Base-by-base conservation (phyloP, 2,329 filamentous ascomycete species). In the Coniochaeta ligniaria region DNA sequence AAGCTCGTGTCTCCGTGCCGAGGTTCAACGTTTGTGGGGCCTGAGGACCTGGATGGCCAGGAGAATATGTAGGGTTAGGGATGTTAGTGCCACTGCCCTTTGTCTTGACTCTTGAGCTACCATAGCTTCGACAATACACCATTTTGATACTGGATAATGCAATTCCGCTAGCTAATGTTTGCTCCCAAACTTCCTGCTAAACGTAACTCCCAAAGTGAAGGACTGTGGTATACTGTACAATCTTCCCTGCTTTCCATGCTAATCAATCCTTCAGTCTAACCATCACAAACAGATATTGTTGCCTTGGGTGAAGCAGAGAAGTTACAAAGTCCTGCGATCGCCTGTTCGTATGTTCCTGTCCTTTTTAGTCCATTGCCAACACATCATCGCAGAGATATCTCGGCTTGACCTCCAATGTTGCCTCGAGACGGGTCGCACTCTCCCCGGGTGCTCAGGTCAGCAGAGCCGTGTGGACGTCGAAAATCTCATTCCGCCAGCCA, bases 401-500 rank as follows among this genome's bases (percentile, higher is more conserved):
- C 9, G 16, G 2, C 6, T 4, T n/a, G 5, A 5, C 16, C 16
- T 20, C 38, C 16, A 41, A 41, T n/a, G 38, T 20, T 9, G 6
- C 38, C 38, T 41, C 38, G 38, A 41, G 17, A 41, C 11, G 11
- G 8, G 16, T 41, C 9, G 38, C 17, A 20, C 6, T 41, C 5
- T 41, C 16, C 16, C 38, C 38, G 11, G 9, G 9, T 26, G 43
- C 22, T 57, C 35, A 57, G 38, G 54, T 57, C n/a, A 57, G 54
- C 54, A 57, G 22, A 24, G 54, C n/a, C 12, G 76, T 75, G 35
- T 70, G 70, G 12, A 80, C 73, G 64, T 85, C 80, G 68, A 96
- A 96, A n/a, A 96, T 87, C 54, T 86, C 86, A 72, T 96, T 96
- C 66, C 89, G 83, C 92, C 92, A 96, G 0, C 89, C 90, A 17